Evolutionary conservation across 164 flowering plant species (phyloP).

Genomic region (Liquidambar formosana): DNA sequence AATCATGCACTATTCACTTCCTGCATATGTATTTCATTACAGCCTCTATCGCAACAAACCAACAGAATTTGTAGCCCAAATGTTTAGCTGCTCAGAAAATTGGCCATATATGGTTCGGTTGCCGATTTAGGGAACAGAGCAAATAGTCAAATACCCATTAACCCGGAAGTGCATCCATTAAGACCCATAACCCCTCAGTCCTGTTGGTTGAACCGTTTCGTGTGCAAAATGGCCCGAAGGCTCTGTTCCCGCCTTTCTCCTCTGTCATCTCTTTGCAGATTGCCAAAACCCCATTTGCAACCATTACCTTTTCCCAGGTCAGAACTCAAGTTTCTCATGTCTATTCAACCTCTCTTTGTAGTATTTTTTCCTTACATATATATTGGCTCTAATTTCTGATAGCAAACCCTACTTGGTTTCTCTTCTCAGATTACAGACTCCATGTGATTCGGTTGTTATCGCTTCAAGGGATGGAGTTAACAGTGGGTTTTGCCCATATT

Average conservation of each 20-base stretch:
- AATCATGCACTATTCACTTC: too few relatives aligned
- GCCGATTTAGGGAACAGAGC: too few relatives aligned
- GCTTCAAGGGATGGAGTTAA: not conserved
- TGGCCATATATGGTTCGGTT: too few relatives aligned
- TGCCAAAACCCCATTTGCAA: constrained; percentile 3
- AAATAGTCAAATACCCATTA: too few relatives aligned
- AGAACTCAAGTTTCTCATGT: not conserved
- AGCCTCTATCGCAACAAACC: too few relatives aligned
- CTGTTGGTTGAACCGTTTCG: too few relatives aligned
- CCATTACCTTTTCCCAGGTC: constrained; percentile 12
- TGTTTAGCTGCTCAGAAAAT: too few relatives aligned
- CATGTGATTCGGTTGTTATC: not conserved
- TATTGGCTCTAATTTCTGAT: not conserved
- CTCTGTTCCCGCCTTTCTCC: constrained; percentile 26
- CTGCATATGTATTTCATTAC: too few relatives aligned
- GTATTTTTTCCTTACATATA: not conserved
- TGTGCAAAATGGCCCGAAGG: constrained; percentile 10
- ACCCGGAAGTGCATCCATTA: too few relatives aligned
- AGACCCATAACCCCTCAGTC: too few relatives aligned
- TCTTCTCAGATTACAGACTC: constrained; percentile 13
- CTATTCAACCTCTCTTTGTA: not conserved
- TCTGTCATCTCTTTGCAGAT: constrained; percentile 4
- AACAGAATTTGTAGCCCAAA: too few relatives aligned
- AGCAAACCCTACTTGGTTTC: not conserved
- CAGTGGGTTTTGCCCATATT: constrained; percentile 8